A percentile compares a stretch with the other conserved stretches of the same genome.
Evolutionary conservation across 2,329 filamentous ascomycete genomes (phyloP).

Genomic region (Teratosphaeria nubilosa): DNA sequence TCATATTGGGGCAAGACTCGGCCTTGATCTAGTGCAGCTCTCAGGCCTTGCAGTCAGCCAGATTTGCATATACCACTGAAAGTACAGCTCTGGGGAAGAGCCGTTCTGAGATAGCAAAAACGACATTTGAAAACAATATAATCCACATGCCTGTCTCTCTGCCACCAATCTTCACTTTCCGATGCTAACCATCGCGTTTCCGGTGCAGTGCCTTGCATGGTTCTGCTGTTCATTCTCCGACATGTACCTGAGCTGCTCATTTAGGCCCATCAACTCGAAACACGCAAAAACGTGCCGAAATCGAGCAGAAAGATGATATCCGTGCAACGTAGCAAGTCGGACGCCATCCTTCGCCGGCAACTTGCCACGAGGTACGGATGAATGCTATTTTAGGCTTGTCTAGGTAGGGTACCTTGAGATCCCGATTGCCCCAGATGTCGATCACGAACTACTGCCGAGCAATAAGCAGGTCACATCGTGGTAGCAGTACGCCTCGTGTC

Average conservation of each 20-base stretch:
- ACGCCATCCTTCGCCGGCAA: no score
- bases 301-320: background rate
- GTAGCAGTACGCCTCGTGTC: no score
- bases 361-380: no score
- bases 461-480: background rate
- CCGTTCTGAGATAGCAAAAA: background rate
- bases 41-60: conserved; percentile 8
- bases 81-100: background rate
- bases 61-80: background rate
- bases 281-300: background rate
- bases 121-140: background rate
- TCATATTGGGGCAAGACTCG: conserved; percentile 3
- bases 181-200: background rate
- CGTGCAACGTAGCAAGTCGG: no score
- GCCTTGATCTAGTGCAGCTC: conserved; percentile 27
- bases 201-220: background rate
- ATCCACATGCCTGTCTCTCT: background rate
- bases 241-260: background rate
- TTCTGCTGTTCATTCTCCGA: background rate
- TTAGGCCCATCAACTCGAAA: background rate
- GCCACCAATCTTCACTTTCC: background rate
- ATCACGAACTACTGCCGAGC: background rate
- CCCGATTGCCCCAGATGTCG: background rate
- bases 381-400: background rate
- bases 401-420: background rate